Evolutionary conservation across 1,284 basidiomycete species (phyloP).

Genomic region (Microbotryum violaceum): DNA sequence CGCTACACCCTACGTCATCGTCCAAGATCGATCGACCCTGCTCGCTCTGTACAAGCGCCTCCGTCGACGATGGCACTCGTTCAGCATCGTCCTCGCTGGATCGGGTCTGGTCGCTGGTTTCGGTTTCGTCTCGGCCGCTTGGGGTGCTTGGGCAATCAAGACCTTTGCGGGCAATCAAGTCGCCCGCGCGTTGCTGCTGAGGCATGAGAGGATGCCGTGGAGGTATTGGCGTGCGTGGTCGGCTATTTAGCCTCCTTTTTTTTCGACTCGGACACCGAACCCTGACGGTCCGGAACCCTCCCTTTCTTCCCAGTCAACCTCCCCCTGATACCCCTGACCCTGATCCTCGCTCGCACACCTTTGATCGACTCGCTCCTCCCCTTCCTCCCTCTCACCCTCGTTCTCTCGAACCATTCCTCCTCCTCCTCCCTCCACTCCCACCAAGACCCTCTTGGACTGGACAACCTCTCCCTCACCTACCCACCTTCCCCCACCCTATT

Average conservation of each 20-base stretch:
- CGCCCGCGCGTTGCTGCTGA: conserved; percentile 55
- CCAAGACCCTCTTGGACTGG: conserved; percentile 23
- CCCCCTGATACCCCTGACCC: conserved; percentile 54
- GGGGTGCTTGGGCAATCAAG: conserved; percentile 62
- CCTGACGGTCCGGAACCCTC: background rate
- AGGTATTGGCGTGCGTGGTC: conserved; percentile 18
- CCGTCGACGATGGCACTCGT: conserved; percentile 45
- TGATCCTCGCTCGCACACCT: conserved; percentile 48
- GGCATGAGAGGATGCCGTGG: conserved; percentile 57
- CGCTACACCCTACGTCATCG: conserved; percentile 55
- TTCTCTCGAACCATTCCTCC: conserved; percentile 13
- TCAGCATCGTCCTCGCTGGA: background rate
- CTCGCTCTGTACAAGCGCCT: conserved; percentile 50
- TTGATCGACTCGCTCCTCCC: conserved; percentile 35
- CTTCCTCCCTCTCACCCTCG: conserved; percentile 33
- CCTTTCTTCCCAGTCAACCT: conserved; percentile 49
- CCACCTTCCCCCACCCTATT: conserved; percentile 31
- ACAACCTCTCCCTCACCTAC: conserved; percentile 29
- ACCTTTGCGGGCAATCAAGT: conserved; percentile 54
- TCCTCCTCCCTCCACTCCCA: background rate
- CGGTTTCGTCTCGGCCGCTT: conserved; percentile 58
- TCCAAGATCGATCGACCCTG: conserved; percentile 53
- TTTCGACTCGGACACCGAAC: conserved; percentile 48
- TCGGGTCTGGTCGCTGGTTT: conserved; percentile 43
- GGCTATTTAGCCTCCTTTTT: background rate